Evolutionary conservation across 176 grass and related monocot genomes (phyloP), one percentile per base, ranked within the genome.

Genomic region (Chloris gayana): DNA sequence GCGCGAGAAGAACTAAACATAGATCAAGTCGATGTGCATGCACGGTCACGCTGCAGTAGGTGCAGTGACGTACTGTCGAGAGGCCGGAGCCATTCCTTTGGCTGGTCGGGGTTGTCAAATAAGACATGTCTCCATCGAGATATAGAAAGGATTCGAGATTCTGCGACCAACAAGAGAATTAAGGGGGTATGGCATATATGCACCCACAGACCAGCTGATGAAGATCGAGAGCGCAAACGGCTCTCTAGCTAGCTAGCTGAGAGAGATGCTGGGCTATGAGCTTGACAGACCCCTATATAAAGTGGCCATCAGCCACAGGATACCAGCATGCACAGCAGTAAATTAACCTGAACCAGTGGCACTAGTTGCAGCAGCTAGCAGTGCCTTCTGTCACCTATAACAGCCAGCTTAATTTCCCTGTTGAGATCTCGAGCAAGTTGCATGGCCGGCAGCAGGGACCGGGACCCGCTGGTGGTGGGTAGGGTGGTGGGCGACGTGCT

Each of bases 401-500:
- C 1, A 50, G 47, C 47, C 47, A 50, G n/a, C n/a, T n/a, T n/a
- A n/a, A 50, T 18, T 18, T 14, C 15, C 47, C 4, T 50, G 47
- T 50, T 49, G 47, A 50, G 47, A 50, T 50, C 47, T 18, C 47
- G 14, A 50, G 47, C 14, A 5, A 50, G 47, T 17, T 50, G 15
- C 47, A 50, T 87, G 75, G 76, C 86, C 76, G 83, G 70, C n/a
- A 92, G 70, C n/a, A 92, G 89, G 70, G 79, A 87, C 12, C 87
- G 92, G 47, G 92, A 98, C 46, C 61, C 95, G 21, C 67, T 98
- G 69, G 90, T 87, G 6, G 83, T 98, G n/a, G 92, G 90, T 15
- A 91, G 92, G 87, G 92, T 98, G 35, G 80, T 98, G 27, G 92
- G 95, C 24, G 95, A 98, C 58, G 92, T 98, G 80, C 58, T 98